phyloP scores from a whole-genome alignment of 83 land plant species.

The Diphasiastrum complanatum region DNA sequence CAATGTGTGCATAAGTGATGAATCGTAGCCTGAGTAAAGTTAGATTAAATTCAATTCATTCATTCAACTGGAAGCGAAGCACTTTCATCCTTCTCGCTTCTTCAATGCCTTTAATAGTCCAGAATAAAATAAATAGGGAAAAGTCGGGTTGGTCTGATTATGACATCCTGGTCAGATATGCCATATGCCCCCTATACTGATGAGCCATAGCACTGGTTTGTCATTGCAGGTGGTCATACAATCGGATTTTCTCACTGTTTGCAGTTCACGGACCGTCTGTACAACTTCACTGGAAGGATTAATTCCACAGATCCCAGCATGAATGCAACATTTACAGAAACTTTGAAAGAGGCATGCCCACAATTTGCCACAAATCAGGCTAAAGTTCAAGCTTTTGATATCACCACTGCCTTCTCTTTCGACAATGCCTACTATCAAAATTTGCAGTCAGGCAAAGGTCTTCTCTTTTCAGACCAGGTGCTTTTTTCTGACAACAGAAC shows the following conservation, averaged over 20 bases:
- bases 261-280: conserved; percentile 5
- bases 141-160: too few relatives aligned
- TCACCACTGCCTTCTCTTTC: background rate
- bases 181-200: too few relatives aligned
- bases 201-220: too few relatives aligned
- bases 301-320: background rate
- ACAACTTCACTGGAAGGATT: background rate
- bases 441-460: conserved; percentile 9
- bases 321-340: background rate
- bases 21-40: too few relatives aligned
- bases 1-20: too few relatives aligned
- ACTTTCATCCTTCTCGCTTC: too few relatives aligned
- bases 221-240: too few relatives aligned
- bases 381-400: background rate
- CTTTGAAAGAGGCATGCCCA: background rate
- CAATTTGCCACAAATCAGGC: background rate
- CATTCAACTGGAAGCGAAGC: too few relatives aligned
- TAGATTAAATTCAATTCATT: too few relatives aligned
- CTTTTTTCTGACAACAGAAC: conserved; percentile 5
- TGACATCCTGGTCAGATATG: too few relatives aligned
- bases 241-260: conserved; percentile 13
- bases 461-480: conserved; percentile 11
- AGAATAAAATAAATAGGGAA: too few relatives aligned
- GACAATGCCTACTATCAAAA: conserved; percentile 4
- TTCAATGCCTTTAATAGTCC: too few relatives aligned